Conservation (phyloP, 176 grass and related monocot species). For the Eragrostis nindensis region DNA sequence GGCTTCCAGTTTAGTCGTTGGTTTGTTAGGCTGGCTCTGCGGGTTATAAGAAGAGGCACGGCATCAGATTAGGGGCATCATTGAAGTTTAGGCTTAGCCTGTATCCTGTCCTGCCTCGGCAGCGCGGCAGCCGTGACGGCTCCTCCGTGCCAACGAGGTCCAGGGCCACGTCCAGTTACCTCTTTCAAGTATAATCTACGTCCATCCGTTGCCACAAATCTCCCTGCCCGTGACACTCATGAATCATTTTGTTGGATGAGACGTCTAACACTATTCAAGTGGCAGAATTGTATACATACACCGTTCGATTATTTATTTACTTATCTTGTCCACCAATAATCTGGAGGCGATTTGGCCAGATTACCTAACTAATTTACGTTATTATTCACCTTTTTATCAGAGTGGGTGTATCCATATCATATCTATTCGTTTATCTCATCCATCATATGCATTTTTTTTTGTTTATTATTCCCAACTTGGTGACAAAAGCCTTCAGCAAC, state of each 20-base stretch:
- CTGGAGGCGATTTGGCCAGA: slow-evolving; percentile 1
- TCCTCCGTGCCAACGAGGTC: no score
- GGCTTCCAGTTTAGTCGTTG: no score
- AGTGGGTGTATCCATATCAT: neutral
- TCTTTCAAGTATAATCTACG: no score
- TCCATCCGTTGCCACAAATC: no score
- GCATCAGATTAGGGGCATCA: no score
- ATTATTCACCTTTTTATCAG: neutral
- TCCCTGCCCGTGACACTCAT: no score
- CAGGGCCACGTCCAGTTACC: no score
- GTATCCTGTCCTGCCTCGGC: no score
- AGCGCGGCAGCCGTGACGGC: no score
- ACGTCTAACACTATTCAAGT: slow-evolving; percentile 17
- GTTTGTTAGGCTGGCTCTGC: no score
- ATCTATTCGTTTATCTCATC: neutral
- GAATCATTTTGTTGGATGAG: slow-evolving; percentile 8
- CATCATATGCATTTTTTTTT: neutral
- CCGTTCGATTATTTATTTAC: slow-evolving; percentile 33
- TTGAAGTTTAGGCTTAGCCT: no score
- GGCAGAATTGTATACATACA: neutral
- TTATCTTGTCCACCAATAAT: neutral
- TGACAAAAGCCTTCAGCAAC: neutral
- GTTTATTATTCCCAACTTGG: neutral
- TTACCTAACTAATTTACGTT: neutral
- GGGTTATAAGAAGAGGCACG: no score